Percentiles rank a stretch among this genome's conserved stretches.
Evolutionary conservation across 495 filamentous ascomycete genomes (phyloP).

Genomic region (Annulohypoxylon maeteangense): DNA sequence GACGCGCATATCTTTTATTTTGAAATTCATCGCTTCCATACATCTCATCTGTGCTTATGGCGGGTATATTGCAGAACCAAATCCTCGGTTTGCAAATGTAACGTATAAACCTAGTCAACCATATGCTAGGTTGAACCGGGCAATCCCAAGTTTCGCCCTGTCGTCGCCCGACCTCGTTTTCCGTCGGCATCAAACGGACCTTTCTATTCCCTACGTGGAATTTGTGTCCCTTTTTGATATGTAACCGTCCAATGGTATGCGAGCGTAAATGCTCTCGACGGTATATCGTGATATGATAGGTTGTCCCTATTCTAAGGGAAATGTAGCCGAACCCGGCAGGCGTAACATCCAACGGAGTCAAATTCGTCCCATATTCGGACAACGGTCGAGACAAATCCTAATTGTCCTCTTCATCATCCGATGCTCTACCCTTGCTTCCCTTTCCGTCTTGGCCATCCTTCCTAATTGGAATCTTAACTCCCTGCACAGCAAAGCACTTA

Average conservation of each 20-base stretch:
- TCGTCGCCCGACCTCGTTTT: conserved; percentile 31
- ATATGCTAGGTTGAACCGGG: conserved; percentile 13
- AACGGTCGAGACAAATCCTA: conserved; percentile 19
- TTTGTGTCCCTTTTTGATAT: background rate
- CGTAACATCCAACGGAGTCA: conserved; percentile 11
- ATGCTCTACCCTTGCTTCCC: conserved; percentile 62
- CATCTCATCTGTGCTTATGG: conserved; percentile 29
- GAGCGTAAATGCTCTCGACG: conserved; percentile 13
- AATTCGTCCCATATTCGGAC: conserved; percentile 3
- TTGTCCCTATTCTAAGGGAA: conserved; percentile 4
- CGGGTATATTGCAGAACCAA: conserved; percentile 44
- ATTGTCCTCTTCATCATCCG: conserved; percentile 71
- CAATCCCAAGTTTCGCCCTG: conserved; percentile 17
- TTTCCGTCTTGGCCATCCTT: conserved; percentile 79
- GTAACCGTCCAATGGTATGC: conserved; percentile 17
- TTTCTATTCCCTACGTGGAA: conserved; percentile 12
- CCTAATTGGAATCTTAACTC: conserved; percentile 95
- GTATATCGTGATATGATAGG: conserved; percentile 12
- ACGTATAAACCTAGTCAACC: conserved; percentile 34
- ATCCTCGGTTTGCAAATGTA: conserved; percentile 38
- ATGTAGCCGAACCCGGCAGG: conserved; percentile 10
- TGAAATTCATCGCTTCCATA: conserved; percentile 39
- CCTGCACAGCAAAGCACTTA: conserved; percentile 92
- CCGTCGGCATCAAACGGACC: conserved; percentile 19
- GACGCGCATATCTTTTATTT: conserved; percentile 40